Evolutionary conservation across 176 grass and related monocot species (phyloP), one percentile per base, ranked within the genome.

Genomic region (Carex scoparia): DNA sequence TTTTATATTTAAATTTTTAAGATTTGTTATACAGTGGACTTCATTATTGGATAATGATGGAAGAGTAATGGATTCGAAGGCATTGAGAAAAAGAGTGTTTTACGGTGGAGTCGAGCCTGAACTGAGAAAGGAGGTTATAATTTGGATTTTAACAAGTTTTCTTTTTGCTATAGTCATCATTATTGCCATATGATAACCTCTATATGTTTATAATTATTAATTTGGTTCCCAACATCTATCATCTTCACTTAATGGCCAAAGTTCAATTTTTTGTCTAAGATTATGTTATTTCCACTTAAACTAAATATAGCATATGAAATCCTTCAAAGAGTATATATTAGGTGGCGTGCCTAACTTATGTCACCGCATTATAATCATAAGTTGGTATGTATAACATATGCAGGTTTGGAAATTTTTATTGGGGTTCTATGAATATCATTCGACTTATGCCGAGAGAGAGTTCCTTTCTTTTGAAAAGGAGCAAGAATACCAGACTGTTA

Each of bases 401-500:
- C 49, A 99, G 96, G 88, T 99, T 61, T 99, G 96, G 96, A 99
- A 99, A 88, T 94, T 95, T 81, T 82, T 99, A 79, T 88, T 99
- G 88, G 91, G 96, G 18, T 99, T 86, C 85, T 76, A 95, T 89
- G 93, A 95, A 89, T 99, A 94, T 84, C 92, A 99, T 92, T 94
- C 93, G 67, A 99, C 96, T 92, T 90, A 91, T 84, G 96, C 93
- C 68, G 96, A 99, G 89, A 93, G 96, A 70, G 90, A 95, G 40
- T 99, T 92, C 76, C 89, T 91, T 87, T 75, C 81, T 86, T 89
- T 82, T 70, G 85, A 90, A 69, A 99, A 92, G 83, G 88, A 70
- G 84, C 86, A 90, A 46, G 96, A 99, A 87, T 99, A 99, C 75
- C 88, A 95, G 89, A 86, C 88, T 72, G 81, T 99, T 81, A 99